Conservation (phyloP, 2,329 filamentous ascomycete species). For the Neonectria hederae region DNA sequence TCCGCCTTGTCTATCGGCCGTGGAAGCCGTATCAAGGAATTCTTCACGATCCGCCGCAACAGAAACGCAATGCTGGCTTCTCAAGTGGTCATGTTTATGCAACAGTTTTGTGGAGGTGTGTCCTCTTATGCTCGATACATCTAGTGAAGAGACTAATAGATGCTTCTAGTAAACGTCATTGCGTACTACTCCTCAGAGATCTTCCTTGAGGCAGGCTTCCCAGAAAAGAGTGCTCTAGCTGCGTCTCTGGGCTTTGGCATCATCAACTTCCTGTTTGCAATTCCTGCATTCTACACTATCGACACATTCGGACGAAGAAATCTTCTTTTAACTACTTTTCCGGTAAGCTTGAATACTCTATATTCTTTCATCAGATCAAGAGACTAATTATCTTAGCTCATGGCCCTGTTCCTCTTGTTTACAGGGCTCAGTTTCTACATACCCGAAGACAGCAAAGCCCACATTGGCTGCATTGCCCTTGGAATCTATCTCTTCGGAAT, state of each 20-base stretch:
- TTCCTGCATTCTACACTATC: conserved; percentile 45
- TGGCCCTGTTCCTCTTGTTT: conserved; percentile 62
- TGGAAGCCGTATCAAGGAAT: conserved; percentile 60
- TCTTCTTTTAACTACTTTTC: conserved; percentile 49
- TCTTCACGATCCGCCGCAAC: conserved; percentile 69
- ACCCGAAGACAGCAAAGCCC: conserved; percentile 33
- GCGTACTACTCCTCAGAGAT: conserved; percentile 42
- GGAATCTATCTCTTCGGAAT: conserved; percentile 46
- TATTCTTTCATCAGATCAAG: neutral
- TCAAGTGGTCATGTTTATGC: conserved; percentile 72
- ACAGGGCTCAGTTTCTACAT: conserved; percentile 46
- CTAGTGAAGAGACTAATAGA: neutral
- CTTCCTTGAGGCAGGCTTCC: conserved; percentile 36
- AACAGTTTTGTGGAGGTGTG: conserved; percentile 63
- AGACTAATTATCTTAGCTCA: conserved; percentile 50
- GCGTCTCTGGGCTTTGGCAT: conserved; percentile 50
- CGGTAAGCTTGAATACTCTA: conserved; percentile 20
- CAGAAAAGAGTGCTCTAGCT: conserved; percentile 37
- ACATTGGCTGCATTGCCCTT: conserved; percentile 43
- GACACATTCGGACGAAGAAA: conserved; percentile 74
- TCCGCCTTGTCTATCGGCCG: conserved; percentile 43
- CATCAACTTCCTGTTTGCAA: conserved; percentile 69
- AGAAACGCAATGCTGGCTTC: conserved; percentile 61
- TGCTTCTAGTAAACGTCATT: conserved; percentile 32
- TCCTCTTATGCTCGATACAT: neutral